Base-by-base conservation (phyloP, 2,329 filamentous ascomycete species). In the Diaporthe ilicicola region DNA sequence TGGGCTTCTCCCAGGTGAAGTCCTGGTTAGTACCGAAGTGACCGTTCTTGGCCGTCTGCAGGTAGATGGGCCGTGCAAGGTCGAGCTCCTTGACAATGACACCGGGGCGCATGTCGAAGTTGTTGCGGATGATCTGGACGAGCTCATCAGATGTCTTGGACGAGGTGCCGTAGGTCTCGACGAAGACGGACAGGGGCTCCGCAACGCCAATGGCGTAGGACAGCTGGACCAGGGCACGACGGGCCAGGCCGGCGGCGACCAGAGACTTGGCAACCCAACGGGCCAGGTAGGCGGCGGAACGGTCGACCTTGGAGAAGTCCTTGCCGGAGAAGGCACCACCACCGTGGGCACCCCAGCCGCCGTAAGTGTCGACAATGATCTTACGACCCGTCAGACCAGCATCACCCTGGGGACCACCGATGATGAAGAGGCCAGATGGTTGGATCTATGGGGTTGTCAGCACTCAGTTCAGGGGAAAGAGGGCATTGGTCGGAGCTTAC, bases 231-330 rank as follows among this genome's bases (percentile, higher is more conserved):
- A 99, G 92, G 74, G 91, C 93, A 84, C 96, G 95, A 81, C 96
- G 95, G 79, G 93, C 93, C 74, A 99, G 92, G 79, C 93, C 92
- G 78, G 95, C 93, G 79, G 91, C 86, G 78, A 99, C 94, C 76
- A 99, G 90, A 51, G 96, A 99, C 91, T 99, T 99, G 87, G 96
- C 96, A 84, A 99, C 95, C 96, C 96, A 99, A 83, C 96, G 94
- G 77, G 90, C 95, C 78, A 98, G 91, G 88, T 99, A 99, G 81
- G 96, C 96, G 76, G 96, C 96, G 67, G 96, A 98, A 79, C 96
- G 94, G 83, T 99, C 96, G 85, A 99, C 96, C 91, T 99, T 99
- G 90, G 94, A 98, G 91, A 98, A 99, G 85, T 99, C 96, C 92
- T 99, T 99, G 81, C 96, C 96, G 80, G 96, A 98, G 93, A 99